These are phyloP conservation scores for Alternaria dauci DNA, from an alignment of 2,329 filamentous ascomycete species.

Conservation along the genomic window DNA sequence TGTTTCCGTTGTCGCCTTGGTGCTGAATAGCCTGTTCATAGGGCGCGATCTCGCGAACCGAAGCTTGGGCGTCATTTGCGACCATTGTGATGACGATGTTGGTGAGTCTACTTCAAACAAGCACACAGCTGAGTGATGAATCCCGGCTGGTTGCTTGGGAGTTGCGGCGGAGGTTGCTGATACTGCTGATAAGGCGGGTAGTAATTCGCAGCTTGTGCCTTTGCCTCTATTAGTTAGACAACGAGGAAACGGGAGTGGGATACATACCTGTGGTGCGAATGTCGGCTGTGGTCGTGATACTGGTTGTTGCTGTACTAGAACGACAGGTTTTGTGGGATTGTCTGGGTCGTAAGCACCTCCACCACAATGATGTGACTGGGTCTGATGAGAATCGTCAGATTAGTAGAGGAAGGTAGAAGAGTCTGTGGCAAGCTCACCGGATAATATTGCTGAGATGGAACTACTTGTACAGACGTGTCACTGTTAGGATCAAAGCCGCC, in stretches of 20 bases:
- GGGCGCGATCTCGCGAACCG: slow-evolving; percentile 20
- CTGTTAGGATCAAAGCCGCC: slow-evolving; percentile 30
- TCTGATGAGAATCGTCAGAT: background rate
- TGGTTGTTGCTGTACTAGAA: slow-evolving; percentile 18
- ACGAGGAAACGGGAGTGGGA: background rate
- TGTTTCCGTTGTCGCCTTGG: background rate
- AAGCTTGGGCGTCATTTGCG: slow-evolving; percentile 18
- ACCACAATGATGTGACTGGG: slow-evolving; percentile 20
- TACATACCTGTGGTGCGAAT: slow-evolving; percentile 21
- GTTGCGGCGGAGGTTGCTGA: slow-evolving; percentile 17
- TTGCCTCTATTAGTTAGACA: background rate
- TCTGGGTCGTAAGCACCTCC: slow-evolving; percentile 28
- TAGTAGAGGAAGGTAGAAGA: background rate
- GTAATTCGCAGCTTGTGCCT: slow-evolving; percentile 19
- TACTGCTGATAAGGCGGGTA: slow-evolving; percentile 12
- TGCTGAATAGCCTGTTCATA: slow-evolving; percentile 1
- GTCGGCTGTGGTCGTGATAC: slow-evolving; percentile 14
- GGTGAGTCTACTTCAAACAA: slow-evolving; percentile 15
- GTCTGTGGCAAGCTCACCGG: slow-evolving; percentile 4
- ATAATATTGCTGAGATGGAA: slow-evolving; percentile 8
- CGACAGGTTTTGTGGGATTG: slow-evolving; percentile 12
- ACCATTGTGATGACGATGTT: slow-evolving; percentile 6
- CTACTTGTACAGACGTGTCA: slow-evolving; percentile 19
- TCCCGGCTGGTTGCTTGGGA: slow-evolving; percentile 19
- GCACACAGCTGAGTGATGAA: slow-evolving; percentile 31